These are phyloP conservation scores for Triticum dicoccoides DNA, from an alignment of 176 grass and related monocot species.

Conservation along the genomic window DNA sequence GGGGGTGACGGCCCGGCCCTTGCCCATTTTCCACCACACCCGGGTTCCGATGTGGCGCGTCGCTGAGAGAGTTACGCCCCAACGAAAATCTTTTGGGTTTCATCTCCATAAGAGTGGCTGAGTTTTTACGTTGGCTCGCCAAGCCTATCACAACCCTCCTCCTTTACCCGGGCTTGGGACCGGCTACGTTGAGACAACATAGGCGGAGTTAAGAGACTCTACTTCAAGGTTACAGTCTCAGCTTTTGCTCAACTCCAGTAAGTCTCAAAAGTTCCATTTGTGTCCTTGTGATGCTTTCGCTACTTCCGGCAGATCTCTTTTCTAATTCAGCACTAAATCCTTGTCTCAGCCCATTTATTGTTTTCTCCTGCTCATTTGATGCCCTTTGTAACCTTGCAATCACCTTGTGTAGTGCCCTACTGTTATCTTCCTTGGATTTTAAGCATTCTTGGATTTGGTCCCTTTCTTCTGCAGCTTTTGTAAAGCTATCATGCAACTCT, in stretches of 20 bases:
- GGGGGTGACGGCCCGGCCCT: too few relatives aligned
- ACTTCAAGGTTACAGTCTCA: slow-evolving; percentile 47
- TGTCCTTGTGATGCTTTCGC: slow-evolving; percentile 30
- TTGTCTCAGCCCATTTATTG: slow-evolving; percentile 58
- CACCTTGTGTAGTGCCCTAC: slow-evolving; percentile 47
- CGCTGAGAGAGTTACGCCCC: too few relatives aligned
- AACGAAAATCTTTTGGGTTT: too few relatives aligned
- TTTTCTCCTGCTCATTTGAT: slow-evolving; percentile 69
- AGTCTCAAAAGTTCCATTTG: slow-evolving; percentile 71
- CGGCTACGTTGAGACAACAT: too few relatives aligned
- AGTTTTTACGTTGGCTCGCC: too few relatives aligned
- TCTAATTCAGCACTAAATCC: slow-evolving; percentile 41
- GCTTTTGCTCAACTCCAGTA: slow-evolving; percentile 59
- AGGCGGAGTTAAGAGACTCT: slow-evolving; percentile 32
- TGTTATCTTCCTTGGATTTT: slow-evolving; percentile 53
- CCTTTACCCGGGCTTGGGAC: too few relatives aligned
- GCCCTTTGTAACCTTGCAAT: slow-evolving; percentile 54
- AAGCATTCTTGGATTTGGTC: slow-evolving; percentile 40
- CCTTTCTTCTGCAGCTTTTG: slow-evolving; percentile 35
- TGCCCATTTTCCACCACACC: too few relatives aligned
- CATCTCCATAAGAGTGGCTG: too few relatives aligned
- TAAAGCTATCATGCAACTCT: slow-evolving; percentile 37
- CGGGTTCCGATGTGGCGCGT: too few relatives aligned
- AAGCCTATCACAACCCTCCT: too few relatives aligned
- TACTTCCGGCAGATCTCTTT: slow-evolving; percentile 33